A percentile compares a stretch with the other conserved stretches of the same genome.
phyloP scores from a whole-genome alignment of 2,329 filamentous ascomycete species.

The Eutypella sp. region DNA sequence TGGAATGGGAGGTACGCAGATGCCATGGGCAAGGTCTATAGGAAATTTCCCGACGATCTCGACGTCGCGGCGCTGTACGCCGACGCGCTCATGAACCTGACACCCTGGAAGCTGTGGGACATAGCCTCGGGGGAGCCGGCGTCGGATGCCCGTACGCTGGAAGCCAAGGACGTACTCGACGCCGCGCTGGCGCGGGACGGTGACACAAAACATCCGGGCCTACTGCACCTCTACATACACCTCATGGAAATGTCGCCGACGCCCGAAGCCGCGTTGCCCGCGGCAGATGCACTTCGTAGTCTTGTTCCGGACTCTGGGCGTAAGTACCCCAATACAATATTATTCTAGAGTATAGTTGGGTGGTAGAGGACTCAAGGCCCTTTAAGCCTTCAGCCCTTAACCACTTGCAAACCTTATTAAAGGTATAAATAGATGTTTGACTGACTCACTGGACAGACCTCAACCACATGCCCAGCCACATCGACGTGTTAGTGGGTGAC shows the following conservation, averaged over 20 bases:
- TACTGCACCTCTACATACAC: slow-evolving; percentile 73
- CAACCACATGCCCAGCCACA: slow-evolving; percentile 72
- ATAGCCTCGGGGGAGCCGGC: slow-evolving; percentile 52
- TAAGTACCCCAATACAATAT: neutral
- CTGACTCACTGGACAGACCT: slow-evolving; percentile 35
- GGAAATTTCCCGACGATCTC: slow-evolving; percentile 48
- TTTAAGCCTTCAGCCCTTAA: no score
- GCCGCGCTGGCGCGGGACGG: slow-evolving; percentile 45
- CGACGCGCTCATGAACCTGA: slow-evolving; percentile 62
- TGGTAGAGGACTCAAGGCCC: no score
- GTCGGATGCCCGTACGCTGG: slow-evolving; percentile 48
- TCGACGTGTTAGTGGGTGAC: slow-evolving; percentile 69
- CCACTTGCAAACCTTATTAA: no score
- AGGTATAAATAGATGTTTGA: neutral
- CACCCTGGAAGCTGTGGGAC: slow-evolving; percentile 62
- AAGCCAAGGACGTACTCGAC: slow-evolving; percentile 56
- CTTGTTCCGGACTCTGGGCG: slow-evolving; percentile 64
- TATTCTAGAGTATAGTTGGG: neutral
- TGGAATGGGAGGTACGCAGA: slow-evolving; percentile 58
- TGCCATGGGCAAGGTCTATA: slow-evolving; percentile 54
- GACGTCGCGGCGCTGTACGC: slow-evolving; percentile 61
- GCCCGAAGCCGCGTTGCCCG: slow-evolving; percentile 57
- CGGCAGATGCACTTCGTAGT: slow-evolving; percentile 57
- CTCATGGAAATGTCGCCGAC: slow-evolving; percentile 70
- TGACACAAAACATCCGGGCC: slow-evolving; percentile 57